Conservation (phyloP, 139 green algal genomes). For the Chlorella sp. region DNA sequence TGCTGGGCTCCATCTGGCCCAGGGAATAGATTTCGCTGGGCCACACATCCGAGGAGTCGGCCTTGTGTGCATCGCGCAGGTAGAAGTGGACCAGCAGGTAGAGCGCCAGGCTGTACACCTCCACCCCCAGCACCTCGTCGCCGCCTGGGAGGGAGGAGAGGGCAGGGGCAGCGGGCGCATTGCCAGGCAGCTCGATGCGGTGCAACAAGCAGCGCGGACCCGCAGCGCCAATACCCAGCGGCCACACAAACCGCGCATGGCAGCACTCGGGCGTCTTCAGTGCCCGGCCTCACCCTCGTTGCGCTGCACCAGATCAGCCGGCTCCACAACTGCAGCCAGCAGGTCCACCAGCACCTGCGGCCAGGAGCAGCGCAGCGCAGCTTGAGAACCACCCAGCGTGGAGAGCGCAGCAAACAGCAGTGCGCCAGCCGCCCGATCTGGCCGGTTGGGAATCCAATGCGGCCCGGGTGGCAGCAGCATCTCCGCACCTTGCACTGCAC, state of each 20-base stretch:
- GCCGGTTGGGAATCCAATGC: too few relatives aligned
- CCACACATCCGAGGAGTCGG: conserved; percentile 81
- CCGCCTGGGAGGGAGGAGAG: not conserved
- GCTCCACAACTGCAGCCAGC: conserved; percentile 31
- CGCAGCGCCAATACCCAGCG: too few relatives aligned
- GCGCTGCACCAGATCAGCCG: conserved; percentile 32
- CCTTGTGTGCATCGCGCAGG: conserved; percentile 61
- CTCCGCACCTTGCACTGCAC: conserved; percentile 34
- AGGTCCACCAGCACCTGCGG: conserved; percentile 42
- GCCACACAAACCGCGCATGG: too few relatives aligned
- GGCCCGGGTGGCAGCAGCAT: too few relatives aligned
- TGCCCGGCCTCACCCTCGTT: not conserved
- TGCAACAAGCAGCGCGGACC: too few relatives aligned
- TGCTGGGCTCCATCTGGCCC: conserved; percentile 36
- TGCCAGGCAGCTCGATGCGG: not conserved
- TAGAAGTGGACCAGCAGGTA: conserved; percentile 82
- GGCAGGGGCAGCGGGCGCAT: not conserved
- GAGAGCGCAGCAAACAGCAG: too few relatives aligned
- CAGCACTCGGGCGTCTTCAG: too few relatives aligned
- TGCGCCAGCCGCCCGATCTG: too few relatives aligned
- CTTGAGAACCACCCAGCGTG: too few relatives aligned
- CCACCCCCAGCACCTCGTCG: conserved; percentile 38
- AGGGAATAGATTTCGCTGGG: conserved; percentile 39
- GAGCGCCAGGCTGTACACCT: conserved; percentile 72
- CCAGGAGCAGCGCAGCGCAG: not conserved